Conservation (phyloP, 495 filamentous ascomycete species). For the Penicillium coprophilum region DNA sequence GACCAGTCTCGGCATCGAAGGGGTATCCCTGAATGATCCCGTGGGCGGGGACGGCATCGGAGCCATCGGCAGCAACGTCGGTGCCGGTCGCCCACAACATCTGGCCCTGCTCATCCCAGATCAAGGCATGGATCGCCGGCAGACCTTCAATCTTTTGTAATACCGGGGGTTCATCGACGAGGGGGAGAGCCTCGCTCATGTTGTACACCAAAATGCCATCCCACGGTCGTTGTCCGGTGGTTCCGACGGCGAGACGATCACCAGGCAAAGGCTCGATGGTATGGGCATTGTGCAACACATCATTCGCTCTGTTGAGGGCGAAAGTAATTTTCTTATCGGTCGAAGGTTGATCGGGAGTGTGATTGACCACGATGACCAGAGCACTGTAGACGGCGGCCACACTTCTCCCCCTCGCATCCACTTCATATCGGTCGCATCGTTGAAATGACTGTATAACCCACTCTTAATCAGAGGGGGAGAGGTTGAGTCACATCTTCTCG, state of each 20-base stretch:
- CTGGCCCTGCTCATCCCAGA: slow-evolving; percentile 32
- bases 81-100: slow-evolving; percentile 33
- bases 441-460: slow-evolving; percentile 24
- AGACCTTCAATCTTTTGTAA: slow-evolving; percentile 33
- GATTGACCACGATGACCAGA: slow-evolving; percentile 28
- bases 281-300: slow-evolving; percentile 29
- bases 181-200: slow-evolving; percentile 20
- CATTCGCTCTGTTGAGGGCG: slow-evolving; percentile 26
- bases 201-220: slow-evolving; percentile 35
- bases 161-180: slow-evolving; percentile 27
- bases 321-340: slow-evolving; percentile 33
- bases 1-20: slow-evolving; percentile 22
- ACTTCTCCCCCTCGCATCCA: slow-evolving; percentile 23
- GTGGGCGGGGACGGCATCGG: slow-evolving; percentile 27
- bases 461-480: slow-evolving; percentile 19
- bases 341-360: slow-evolving; percentile 26
- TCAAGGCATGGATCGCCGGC: slow-evolving; percentile 31
- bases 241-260: slow-evolving; percentile 26
- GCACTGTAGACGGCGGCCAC: slow-evolving; percentile 29
- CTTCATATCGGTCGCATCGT: slow-evolving; percentile 35
- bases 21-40: slow-evolving; percentile 28
- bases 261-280: slow-evolving; percentile 29
- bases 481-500: slow-evolving; percentile 26
- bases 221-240: slow-evolving; percentile 29
- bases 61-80: slow-evolving; percentile 31